Conservation (phyloP, 1,284 basidiomycete genomes). For the Microbotryum silenes-acaulis region DNA sequence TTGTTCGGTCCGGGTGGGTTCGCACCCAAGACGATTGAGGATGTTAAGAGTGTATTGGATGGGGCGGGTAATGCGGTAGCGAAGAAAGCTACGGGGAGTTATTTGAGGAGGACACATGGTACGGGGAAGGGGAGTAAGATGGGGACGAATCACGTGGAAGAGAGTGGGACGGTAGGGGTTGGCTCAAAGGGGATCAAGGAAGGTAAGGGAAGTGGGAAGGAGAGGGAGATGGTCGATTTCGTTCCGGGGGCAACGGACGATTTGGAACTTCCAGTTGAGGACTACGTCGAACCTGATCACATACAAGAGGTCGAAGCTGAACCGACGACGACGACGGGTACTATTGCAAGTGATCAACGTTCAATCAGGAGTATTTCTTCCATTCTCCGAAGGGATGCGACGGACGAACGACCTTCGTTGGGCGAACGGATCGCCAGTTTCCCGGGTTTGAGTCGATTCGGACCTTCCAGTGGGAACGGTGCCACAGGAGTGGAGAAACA, state of each 20-base stretch:
- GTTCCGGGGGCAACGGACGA: not conserved
- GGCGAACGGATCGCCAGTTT: slow-evolving; percentile 20
- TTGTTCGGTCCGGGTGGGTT: slow-evolving; percentile 28
- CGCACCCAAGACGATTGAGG: slow-evolving; percentile 33
- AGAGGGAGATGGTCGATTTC: slow-evolving; percentile 26
- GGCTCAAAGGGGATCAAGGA: not conserved
- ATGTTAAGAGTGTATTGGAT: slow-evolving; percentile 32
- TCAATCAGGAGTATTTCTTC: slow-evolving; percentile 22
- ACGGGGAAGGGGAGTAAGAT: no score
- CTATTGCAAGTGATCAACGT: not conserved
- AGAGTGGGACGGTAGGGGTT: not conserved
- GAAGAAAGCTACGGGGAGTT: slow-evolving; percentile 10
- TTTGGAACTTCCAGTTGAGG: not conserved
- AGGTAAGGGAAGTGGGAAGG: not conserved
- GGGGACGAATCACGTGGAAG: not conserved
- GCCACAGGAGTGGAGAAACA: not conserved
- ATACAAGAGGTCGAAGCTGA: not conserved
- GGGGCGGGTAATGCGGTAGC: slow-evolving; percentile 15
- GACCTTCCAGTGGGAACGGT: not conserved
- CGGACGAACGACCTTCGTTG: slow-evolving; percentile 9
- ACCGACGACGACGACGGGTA: slow-evolving; percentile 19
- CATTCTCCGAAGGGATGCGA: slow-evolving; percentile 14
- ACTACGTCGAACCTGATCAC: not conserved
- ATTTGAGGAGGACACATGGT: slow-evolving; percentile 10
- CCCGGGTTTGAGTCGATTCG: slow-evolving; percentile 14